A percentile compares a stretch with the other conserved stretches of the same genome.
Evolutionary conservation across 768 basidiomycete species (phyloP).

Genomic region (Hirschioporus abietinus): DNA sequence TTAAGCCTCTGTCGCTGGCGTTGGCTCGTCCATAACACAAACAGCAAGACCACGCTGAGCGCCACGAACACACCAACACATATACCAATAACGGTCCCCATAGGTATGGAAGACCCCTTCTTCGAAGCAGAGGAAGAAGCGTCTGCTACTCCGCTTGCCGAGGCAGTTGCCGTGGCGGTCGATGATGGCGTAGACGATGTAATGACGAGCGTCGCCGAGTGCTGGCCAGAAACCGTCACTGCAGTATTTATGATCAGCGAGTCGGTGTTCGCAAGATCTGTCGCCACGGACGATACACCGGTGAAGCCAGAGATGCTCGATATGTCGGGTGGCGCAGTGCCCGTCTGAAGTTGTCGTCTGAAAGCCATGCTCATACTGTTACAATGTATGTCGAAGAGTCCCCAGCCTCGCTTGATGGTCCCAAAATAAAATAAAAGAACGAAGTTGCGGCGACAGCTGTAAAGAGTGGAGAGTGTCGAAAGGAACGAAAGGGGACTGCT

Average conservation of each 20-base stretch:
- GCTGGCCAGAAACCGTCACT: background rate
- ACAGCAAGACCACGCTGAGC: slow-evolving; percentile 43
- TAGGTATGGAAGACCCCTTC: background rate
- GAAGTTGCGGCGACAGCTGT: too few species aligned
- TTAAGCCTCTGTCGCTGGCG: slow-evolving; percentile 20
- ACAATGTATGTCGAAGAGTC: background rate
- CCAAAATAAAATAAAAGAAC: background rate
- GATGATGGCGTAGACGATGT: background rate
- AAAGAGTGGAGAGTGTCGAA: background rate
- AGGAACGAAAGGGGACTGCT: background rate
- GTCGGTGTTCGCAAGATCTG: background rate
- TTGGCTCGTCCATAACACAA: slow-evolving; percentile 51
- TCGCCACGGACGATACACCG: background rate
- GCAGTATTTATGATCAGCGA: background rate
- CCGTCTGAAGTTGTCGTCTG: background rate
- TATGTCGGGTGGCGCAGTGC: background rate
- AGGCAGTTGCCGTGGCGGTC: background rate
- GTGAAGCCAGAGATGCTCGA: background rate
- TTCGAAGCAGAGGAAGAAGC: background rate
- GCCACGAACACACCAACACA: slow-evolving; percentile 56
- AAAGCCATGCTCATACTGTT: background rate
- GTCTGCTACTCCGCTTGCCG: background rate
- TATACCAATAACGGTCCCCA: slow-evolving; percentile 52
- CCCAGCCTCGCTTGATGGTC: background rate
- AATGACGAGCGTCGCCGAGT: background rate